A percentile compares a stretch with the other conserved stretches of the same genome.
Conservation (phyloP, 805 yeast species). For the Wickerhamiella azyma region DNA sequence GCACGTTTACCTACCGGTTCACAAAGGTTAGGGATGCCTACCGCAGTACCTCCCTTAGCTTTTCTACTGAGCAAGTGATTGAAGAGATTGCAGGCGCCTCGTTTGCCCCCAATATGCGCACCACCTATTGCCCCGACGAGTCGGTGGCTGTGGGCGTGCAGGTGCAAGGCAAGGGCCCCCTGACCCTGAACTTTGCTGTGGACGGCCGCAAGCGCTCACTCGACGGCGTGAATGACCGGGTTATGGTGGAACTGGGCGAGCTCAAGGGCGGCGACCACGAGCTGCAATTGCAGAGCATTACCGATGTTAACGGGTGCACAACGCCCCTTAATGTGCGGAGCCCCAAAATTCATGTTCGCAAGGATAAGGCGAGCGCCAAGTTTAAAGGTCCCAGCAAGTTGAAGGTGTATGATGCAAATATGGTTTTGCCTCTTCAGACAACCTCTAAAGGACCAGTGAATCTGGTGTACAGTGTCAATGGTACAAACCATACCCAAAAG, state of each 20-base stretch:
- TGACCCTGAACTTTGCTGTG: conserved; percentile 53
- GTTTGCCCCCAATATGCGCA: conserved; percentile 17
- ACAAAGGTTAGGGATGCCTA: conserved; percentile 42
- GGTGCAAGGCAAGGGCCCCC: conserved; percentile 73
- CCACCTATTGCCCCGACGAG: conserved; percentile 36
- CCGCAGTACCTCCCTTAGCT: conserved; percentile 22
- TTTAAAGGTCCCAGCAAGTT: conserved; percentile 30
- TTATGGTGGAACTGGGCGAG: conserved; percentile 27
- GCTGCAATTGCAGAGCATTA: conserved; percentile 47
- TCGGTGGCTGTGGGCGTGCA: conserved; percentile 37
- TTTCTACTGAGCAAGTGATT: conserved; percentile 21
- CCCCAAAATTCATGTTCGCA: conserved; percentile 51
- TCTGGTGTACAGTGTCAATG: conserved; percentile 19
- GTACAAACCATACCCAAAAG: not conserved
- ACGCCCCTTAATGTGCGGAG: conserved; percentile 57
- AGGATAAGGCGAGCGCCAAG: conserved; percentile 49
- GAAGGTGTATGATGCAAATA: conserved; percentile 39
- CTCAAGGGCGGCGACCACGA: conserved; percentile 56
- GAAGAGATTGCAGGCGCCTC: conserved; percentile 30
- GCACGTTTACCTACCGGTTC: conserved; percentile 66
- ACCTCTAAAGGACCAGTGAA: conserved; percentile 34
- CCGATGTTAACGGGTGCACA: conserved; percentile 66
- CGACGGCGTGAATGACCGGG: conserved; percentile 33
- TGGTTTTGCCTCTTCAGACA: conserved; percentile 39
- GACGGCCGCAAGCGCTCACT: conserved; percentile 12